A percentile compares a stretch with the other conserved stretches of the same genome.
These are phyloP conservation scores for Tylopilus felleus DNA, from an alignment of 768 basidiomycete genomes.

Conservation along the genomic window DNA sequence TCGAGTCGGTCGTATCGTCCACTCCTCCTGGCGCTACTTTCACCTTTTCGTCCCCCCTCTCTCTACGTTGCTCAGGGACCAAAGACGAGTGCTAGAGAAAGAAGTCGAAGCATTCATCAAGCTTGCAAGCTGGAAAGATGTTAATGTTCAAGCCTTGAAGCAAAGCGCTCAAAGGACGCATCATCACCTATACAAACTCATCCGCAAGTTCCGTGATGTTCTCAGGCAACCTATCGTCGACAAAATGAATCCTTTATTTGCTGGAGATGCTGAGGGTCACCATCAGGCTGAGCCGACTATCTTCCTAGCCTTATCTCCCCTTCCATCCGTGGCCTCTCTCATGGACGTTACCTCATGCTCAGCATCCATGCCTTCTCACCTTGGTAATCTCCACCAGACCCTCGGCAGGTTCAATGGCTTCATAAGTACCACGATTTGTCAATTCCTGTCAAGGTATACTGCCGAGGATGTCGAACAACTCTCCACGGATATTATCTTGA, in stretches of 20 bases:
- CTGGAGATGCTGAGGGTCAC: conserved; percentile 36
- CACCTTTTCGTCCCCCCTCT: conserved; percentile 53
- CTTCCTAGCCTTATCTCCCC: background rate
- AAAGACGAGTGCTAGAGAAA: conserved; percentile 65
- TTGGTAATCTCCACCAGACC: conserved; percentile 49
- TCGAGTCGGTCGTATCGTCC: conserved; percentile 57
- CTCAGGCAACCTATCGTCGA: conserved; percentile 66
- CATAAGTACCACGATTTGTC: conserved; percentile 40
- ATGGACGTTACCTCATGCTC: conserved; percentile 3
- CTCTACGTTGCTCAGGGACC: conserved; percentile 45
- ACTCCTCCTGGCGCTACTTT: conserved; percentile 61
- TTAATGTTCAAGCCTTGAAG: conserved; percentile 91
- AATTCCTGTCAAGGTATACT: conserved; percentile 39
- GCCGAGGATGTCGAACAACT: conserved; percentile 50
- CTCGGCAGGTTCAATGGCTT: conserved; percentile 48
- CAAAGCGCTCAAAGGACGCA: conserved; percentile 90
- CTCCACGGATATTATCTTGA: conserved; percentile 60
- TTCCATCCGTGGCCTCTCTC: background rate
- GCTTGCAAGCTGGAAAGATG: conserved; percentile 96
- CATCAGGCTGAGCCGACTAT: conserved; percentile 9
- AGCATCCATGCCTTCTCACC: conserved; percentile 32
- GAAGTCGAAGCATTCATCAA: conserved; percentile 85
- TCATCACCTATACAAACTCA: conserved; percentile 82
- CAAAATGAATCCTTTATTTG: conserved; percentile 37
- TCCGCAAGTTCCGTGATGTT: conserved; percentile 89